Conservation (phyloP, 306 rosid species). For the Urtica urens region DNA sequence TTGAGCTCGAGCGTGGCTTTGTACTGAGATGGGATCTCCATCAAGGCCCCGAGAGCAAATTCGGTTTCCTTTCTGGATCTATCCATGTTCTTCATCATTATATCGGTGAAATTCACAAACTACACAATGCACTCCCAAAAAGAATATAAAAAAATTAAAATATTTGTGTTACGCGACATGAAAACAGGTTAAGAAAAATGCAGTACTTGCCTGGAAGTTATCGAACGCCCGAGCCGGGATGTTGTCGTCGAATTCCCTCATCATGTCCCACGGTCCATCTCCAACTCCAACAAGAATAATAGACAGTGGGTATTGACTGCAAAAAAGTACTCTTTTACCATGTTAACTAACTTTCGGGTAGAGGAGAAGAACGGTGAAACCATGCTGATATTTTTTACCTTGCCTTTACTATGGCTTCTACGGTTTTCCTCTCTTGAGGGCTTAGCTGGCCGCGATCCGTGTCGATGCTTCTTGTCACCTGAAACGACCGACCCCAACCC, state of each 20-base stretch:
- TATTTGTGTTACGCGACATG: too few species aligned
- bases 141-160: too few species aligned
- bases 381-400: slow-evolving; percentile 39
- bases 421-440: slow-evolving; percentile 78
- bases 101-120: slow-evolving; percentile 93
- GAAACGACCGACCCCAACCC: slow-evolving; percentile 9
- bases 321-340: slow-evolving; percentile 12
- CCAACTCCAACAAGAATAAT: slow-evolving; percentile 92
- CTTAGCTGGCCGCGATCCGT: slow-evolving; percentile 65
- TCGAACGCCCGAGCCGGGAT: slow-evolving; percentile 88
- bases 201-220: slow-evolving; percentile 71
- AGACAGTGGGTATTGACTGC: slow-evolving; percentile 73
- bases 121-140: slow-evolving; percentile 25
- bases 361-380: slow-evolving; percentile 2
- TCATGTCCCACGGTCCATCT: slow-evolving; percentile 99
- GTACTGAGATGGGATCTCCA: slow-evolving; percentile 93
- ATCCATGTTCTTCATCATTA: slow-evolving; percentile 71
- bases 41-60: slow-evolving; percentile 76
- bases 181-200: too few species aligned
- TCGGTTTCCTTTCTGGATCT: slow-evolving; percentile 74
- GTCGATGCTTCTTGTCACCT: slow-evolving; percentile 97
- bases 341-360: slow-evolving; percentile 2
- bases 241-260: slow-evolving; percentile 85
- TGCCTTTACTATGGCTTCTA: slow-evolving; percentile 90
- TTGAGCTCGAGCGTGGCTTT: slow-evolving; percentile 73